Conservation (phyloP, 345 rosid genomes). For the Ceriops decandra region DNA sequence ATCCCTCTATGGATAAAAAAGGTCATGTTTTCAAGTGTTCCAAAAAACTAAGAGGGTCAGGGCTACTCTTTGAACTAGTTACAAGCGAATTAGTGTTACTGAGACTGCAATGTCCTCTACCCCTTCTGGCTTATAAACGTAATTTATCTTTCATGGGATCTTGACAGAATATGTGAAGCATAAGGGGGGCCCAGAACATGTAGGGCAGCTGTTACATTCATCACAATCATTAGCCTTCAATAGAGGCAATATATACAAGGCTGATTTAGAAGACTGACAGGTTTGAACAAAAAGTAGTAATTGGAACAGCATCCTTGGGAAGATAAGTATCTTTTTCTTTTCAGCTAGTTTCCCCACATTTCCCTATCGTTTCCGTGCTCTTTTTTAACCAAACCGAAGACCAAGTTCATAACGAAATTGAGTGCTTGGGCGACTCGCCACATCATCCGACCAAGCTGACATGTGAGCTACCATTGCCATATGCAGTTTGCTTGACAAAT, state of each 20-base stretch:
- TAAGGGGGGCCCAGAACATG: constrained; percentile 32
- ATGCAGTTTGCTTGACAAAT: neutral
- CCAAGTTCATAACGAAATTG: constrained; percentile 4
- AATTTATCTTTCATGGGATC: constrained; percentile 29
- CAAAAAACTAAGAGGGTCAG: constrained; percentile 11
- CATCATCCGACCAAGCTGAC: constrained; percentile 24
- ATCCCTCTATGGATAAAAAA: constrained; percentile 26
- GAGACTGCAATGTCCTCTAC: constrained; percentile 16
- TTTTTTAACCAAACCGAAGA: constrained; percentile 32
- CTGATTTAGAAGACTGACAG: constrained; percentile 62
- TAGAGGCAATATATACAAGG: constrained; percentile 48
- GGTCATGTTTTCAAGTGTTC: constrained; percentile 36
- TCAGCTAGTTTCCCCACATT: constrained; percentile 22
- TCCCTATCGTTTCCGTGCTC: constrained; percentile 38
- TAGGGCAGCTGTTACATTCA: constrained; percentile 50
- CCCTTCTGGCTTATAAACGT: constrained; percentile 26
- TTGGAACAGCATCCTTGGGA: constrained; percentile 60
- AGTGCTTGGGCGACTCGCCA: constrained; percentile 26
- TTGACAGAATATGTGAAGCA: constrained; percentile 33
- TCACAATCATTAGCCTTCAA: constrained; percentile 43
- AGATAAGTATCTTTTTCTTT: constrained; percentile 57
- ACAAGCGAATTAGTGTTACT: constrained; percentile 17
- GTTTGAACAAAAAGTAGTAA: constrained; percentile 71
- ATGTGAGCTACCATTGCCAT: constrained; percentile 1
- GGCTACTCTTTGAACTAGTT: constrained; percentile 13